phyloP scores from a whole-genome alignment of 1,139 yeast species.

The Pichia sp. region DNA sequence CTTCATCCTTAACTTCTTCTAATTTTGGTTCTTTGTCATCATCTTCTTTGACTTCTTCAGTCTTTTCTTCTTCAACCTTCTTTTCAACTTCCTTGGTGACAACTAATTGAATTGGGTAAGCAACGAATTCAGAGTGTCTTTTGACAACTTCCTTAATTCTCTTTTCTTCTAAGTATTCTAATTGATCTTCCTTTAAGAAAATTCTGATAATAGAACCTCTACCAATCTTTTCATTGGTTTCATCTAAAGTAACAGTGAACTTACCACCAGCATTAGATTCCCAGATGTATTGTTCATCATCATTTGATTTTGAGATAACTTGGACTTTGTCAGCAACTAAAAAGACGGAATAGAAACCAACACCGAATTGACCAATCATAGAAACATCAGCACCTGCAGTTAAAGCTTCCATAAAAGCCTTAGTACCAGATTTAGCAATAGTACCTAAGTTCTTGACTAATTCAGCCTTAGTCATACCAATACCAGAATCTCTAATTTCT shows the following conservation, averaged over 20 bases:
- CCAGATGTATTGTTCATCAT: conserved; percentile 99
- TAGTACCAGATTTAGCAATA: conserved; percentile 99
- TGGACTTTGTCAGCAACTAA: conserved; percentile 99
- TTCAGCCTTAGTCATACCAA: conserved; percentile 99
- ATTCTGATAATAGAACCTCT: conserved; percentile 97
- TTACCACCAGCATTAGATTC: conserved; percentile 99
- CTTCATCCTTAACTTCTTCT: conserved; percentile 67
- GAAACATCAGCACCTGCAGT: conserved; percentile 99
- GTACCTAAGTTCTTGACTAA: conserved; percentile 99
- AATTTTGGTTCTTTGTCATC: conserved; percentile 64
- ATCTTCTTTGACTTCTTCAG: conserved; percentile 47
- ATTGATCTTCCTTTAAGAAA: conserved; percentile 97
- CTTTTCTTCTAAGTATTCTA: conserved; percentile 98
- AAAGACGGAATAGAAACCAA: conserved; percentile 99
- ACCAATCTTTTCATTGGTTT: conserved; percentile 71
- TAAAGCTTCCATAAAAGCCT: conserved; percentile 98
- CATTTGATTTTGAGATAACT: conserved; percentile 97
- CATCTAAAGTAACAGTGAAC: conserved; percentile 92
- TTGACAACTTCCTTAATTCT: conserved; percentile 98
- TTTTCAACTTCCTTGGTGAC: conserved; percentile 98
- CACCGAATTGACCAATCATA: conserved; percentile 99
- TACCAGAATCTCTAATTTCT: conserved; percentile 99
- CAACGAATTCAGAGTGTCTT: conserved; percentile 98
- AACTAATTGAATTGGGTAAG: conserved; percentile 97
- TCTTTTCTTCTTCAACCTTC: conserved; percentile 63